Evolutionary conservation across 148 eudicot genomes (phyloP), one percentile per base, ranked within the genome.

Genomic region (Amaranthus hypochondriacus): DNA sequence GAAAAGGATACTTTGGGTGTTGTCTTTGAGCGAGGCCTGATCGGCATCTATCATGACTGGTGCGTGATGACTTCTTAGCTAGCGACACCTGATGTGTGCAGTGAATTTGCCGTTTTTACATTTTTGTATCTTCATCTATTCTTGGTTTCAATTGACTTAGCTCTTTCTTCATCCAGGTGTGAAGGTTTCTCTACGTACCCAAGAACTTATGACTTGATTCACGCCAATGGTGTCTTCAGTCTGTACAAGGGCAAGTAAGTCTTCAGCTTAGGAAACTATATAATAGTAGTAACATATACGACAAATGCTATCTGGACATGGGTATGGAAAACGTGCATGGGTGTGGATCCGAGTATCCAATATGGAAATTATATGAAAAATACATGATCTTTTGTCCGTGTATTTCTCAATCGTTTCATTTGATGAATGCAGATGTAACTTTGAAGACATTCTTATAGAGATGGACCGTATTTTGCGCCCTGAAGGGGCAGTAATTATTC

Each of bases 1-100:
- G 83, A 95, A 83, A 87, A 89, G 73, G 86, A 81, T 71, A 92
- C 98, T 13, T 84, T 95, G 48, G 97, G 98, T 61, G 93, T 84
- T 67, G 66, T 92, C 67, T 95, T 81, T 48, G 98, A 95, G 77
- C 77, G 98, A 74, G 98, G 98, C 57, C 81, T 95, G 28, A 84
- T 92, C 75, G 98, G 98, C 64, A 95, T 92, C 78, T 95, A 95
- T 72, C 98, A 95, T 75, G 93, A 90, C 84, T 95, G 98, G 98
- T 95, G 75, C 15, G 82, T 72, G 66, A 65, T 72, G 53, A 21
- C n/a, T 21, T 46, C 48, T 70, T 28, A 56, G 47, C 28, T 4
- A 21, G 56, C 56, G 5, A 9, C 15, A 57, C 12, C 58, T 2
- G 4, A 44, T 71, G 28, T 44, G 3, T 44, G 48, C 61, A 64